Percentiles rank a stretch among this genome's conserved stretches.
phyloP scores from a whole-genome alignment of 208 protist species.

The Acanthamoeba lugdunensis region DNA sequence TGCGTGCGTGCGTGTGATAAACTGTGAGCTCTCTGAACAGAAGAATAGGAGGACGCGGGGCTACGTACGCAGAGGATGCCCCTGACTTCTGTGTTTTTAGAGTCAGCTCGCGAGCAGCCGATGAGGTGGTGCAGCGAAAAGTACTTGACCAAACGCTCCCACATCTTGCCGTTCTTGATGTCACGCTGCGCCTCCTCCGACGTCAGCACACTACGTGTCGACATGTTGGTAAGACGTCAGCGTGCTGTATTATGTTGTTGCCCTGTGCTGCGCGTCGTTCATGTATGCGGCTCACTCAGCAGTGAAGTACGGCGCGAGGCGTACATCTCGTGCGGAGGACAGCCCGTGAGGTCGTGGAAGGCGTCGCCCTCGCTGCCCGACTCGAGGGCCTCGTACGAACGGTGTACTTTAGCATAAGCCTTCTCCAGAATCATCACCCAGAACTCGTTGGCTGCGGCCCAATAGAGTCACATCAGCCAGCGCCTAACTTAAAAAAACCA shows the following conservation, averaged over 20 bases:
- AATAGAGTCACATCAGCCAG: neutral
- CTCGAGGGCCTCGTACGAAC: conserved; percentile 76
- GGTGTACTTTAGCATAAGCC: conserved; percentile 81
- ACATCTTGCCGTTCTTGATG: conserved; percentile 70
- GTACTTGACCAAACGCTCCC: conserved; percentile 56
- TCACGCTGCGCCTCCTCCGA: conserved; percentile 14
- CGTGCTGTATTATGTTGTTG: too few species aligned
- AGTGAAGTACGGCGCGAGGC: neutral
- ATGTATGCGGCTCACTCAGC: neutral
- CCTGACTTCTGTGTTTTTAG: neutral
- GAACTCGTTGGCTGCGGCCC: conserved; percentile 72
- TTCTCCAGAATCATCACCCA: conserved; percentile 82
- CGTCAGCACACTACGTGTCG: conserved; percentile 16
- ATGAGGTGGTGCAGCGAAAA: conserved; percentile 38
- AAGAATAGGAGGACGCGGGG: too few species aligned
- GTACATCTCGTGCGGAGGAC: conserved; percentile 51
- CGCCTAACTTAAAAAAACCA: neutral
- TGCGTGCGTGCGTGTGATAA: neutral
- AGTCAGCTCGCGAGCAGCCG: conserved; percentile 34
- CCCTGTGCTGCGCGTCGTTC: too few species aligned
- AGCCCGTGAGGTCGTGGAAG: conserved; percentile 77
- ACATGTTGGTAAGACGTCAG: neutral
- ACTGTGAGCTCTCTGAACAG: neutral
- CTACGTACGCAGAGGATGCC: conserved; percentile 46
- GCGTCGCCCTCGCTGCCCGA: conserved; percentile 56